phyloP scores from a whole-genome alignment of 805 yeast species.

The Vanderwaltozyma tropicalis region DNA sequence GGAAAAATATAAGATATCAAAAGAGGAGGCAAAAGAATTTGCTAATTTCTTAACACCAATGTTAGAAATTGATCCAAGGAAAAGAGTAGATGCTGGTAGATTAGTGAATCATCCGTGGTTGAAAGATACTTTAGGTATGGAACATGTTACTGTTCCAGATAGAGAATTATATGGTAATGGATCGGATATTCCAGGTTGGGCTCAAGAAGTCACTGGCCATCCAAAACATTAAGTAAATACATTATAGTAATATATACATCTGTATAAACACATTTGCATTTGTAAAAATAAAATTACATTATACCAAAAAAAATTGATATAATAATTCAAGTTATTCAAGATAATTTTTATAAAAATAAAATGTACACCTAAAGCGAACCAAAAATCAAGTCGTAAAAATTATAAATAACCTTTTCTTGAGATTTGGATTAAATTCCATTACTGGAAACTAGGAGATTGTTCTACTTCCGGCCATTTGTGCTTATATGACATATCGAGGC shows the following conservation, averaged over 20 bases:
- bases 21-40: slow-evolving; percentile 59
- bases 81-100: slow-evolving; percentile 93
- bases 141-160: slow-evolving; percentile 50
- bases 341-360: background rate
- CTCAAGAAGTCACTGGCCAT: slow-evolving; percentile 44
- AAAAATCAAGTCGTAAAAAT: background rate
- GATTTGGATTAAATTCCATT: slow-evolving; percentile 4
- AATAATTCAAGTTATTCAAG: too few species aligned
- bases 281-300: too few species aligned
- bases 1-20: slow-evolving; percentile 74
- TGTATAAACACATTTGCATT: too few species aligned
- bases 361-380: slow-evolving; percentile 7
- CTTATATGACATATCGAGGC: slow-evolving; percentile 17
- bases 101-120: slow-evolving; percentile 83
- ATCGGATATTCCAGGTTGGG: slow-evolving; percentile 88
- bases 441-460: slow-evolving; percentile 11
- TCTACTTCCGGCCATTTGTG: slow-evolving; percentile 27
- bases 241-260: too few species aligned
- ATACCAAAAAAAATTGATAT: background rate
- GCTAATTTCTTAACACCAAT: slow-evolving; percentile 75
- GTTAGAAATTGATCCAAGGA: slow-evolving; percentile 67
- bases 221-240: slow-evolving; percentile 33
- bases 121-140: slow-evolving; percentile 64
- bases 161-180: slow-evolving; percentile 75
- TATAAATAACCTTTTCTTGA: background rate